Conservation (phyloP, 305 asterid species). For the Fraxinus platypoda region DNA sequence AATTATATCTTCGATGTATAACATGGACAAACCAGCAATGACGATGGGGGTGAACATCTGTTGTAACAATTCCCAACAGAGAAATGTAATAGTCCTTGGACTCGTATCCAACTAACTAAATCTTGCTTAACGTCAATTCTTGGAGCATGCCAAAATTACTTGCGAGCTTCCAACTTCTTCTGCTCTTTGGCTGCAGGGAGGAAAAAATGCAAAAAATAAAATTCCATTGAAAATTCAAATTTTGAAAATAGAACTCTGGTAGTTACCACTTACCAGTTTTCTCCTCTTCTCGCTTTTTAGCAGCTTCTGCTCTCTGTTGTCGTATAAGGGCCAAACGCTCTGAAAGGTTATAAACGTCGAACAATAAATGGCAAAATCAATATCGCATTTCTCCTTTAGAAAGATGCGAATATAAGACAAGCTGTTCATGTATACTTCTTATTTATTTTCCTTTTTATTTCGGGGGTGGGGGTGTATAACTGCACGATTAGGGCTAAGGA, state of each 20-base stretch:
- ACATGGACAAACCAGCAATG: neutral
- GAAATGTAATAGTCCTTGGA: constrained; percentile 10
- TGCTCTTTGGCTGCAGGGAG: constrained; percentile 61
- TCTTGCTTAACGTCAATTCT: constrained; percentile 15
- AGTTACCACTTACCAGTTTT: constrained; percentile 82
- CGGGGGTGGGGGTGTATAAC: neutral
- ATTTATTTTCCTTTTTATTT: neutral
- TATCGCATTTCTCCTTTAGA: neutral
- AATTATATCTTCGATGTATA: neutral
- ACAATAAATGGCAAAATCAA: neutral
- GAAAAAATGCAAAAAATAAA: neutral
- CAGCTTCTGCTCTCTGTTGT: constrained; percentile 94
- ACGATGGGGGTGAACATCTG: neutral
- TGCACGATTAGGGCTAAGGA: neutral
- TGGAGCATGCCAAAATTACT: constrained; percentile 34
- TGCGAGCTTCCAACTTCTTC: constrained; percentile 77
- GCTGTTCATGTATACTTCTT: neutral
- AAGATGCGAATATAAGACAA: neutral
- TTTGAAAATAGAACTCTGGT: neutral
- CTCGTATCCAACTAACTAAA: constrained; percentile 2
- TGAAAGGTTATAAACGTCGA: constrained; percentile 19
- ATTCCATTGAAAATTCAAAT: neutral
- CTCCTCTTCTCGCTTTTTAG: constrained; percentile 95
- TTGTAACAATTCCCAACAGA: neutral
- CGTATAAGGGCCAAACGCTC: constrained; percentile 91